Evolutionary conservation across 2,329 filamentous ascomycete species (phyloP).

Genomic region (Scleromitrula shiraiana): DNA sequence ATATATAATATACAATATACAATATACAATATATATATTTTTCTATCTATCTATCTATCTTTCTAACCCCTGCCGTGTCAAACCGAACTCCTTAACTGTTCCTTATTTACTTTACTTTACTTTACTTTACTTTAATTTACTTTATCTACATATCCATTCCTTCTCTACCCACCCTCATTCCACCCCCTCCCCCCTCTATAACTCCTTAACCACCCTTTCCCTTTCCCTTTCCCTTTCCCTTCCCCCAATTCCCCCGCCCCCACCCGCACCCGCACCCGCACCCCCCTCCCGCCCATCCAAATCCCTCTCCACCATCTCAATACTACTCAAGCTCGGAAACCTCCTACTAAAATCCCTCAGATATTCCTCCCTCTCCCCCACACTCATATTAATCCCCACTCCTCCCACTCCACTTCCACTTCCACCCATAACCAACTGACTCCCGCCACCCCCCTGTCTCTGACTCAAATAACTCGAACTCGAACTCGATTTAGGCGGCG

Average conservation of each 20-base stretch:
- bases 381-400: constrained; percentile 44
- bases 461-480: too few species aligned
- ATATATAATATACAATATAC: too few species aligned
- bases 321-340: constrained; percentile 74
- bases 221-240: constrained; percentile 7
- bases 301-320: constrained; percentile 53
- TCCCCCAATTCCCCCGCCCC: constrained; percentile 6
- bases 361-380: constrained; percentile 56
- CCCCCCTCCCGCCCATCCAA: constrained; percentile 16
- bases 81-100: too few species aligned
- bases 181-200: background rate
- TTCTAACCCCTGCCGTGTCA: too few species aligned
- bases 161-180: background rate
- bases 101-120: background rate
- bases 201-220: constrained; percentile 1
- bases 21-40: too few species aligned
- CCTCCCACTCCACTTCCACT: too few species aligned
- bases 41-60: too few species aligned
- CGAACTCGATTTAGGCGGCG: constrained; percentile 33
- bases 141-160: background rate
- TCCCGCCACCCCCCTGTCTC: too few species aligned
- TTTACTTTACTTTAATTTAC: background rate
- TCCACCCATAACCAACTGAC: too few species aligned
- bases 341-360: constrained; percentile 68
- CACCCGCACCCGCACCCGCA: constrained; percentile 1